phyloP scores from a whole-genome alignment of 352 stramenopile genomes.

The Pythium utonaiense region DNA sequence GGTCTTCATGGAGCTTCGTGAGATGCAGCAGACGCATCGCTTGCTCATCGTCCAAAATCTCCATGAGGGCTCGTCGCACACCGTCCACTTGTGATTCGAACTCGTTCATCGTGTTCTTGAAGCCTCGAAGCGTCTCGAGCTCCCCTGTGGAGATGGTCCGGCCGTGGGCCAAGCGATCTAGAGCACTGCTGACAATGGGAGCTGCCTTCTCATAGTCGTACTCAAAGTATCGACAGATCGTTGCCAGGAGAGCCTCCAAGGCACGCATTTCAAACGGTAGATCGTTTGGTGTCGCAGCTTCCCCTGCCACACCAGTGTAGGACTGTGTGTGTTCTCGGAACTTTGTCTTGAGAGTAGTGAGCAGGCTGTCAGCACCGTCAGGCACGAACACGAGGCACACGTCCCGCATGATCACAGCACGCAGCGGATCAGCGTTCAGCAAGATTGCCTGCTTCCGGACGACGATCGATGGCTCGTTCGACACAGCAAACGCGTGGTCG shows the following conservation, averaged over 20 bases:
- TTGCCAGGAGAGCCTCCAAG: conserved; percentile 41
- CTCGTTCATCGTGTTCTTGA: conserved; percentile 72
- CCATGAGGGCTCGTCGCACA: conserved; percentile 55
- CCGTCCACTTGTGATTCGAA: conserved; percentile 63
- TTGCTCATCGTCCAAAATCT: conserved; percentile 67
- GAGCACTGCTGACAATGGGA: conserved; percentile 33
- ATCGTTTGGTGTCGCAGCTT: conserved; percentile 18
- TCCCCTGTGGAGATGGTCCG: conserved; percentile 37
- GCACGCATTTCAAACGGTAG: conserved; percentile 65
- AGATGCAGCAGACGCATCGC: conserved; percentile 61
- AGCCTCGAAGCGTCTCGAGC: conserved; percentile 54
- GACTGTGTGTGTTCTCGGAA: conserved; percentile 22
- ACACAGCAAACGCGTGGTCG: conserved; percentile 69
- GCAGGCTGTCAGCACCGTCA: conserved; percentile 46
- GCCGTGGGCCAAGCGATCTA: conserved; percentile 48
- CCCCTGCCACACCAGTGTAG: not conserved
- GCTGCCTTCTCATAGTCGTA: conserved; percentile 40
- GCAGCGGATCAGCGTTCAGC: conserved; percentile 72
- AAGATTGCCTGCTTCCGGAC: conserved; percentile 77
- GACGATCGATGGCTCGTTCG: conserved; percentile 70
- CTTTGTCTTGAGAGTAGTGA: conserved; percentile 28
- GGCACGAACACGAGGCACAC: conserved; percentile 32
- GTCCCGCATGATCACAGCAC: conserved; percentile 74
- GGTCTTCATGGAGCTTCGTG: conserved; percentile 62
- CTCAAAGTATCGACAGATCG: conserved; percentile 55